Evolutionary conservation across 2,329 filamentous ascomycete genomes (phyloP).

Genomic region (Diaporthe capsici): DNA sequence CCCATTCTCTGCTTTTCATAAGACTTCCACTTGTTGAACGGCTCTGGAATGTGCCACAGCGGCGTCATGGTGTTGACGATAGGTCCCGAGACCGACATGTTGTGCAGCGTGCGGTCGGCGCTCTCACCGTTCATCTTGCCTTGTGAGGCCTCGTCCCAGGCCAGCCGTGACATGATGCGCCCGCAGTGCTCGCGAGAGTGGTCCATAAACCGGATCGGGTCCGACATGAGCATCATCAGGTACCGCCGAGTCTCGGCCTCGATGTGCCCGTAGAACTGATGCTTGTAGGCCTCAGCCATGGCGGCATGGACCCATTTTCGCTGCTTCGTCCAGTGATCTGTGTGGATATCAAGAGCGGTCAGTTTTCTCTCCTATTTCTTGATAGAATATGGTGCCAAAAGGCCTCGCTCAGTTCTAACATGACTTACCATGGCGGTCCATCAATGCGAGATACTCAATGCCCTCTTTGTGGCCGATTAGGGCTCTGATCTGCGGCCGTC

Average conservation of each 20-base stretch:
- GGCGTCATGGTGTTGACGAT: constrained; percentile 65
- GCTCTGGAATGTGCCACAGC: constrained; percentile 60
- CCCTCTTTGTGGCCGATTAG: constrained; percentile 64
- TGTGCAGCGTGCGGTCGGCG: constrained; percentile 62
- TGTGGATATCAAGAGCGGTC: neutral
- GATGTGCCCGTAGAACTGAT: constrained; percentile 63
- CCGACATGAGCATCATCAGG: constrained; percentile 61
- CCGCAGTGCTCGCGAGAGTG: constrained; percentile 65
- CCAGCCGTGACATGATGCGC: constrained; percentile 63
- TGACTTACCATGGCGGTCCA: constrained; percentile 63
- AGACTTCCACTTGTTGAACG: constrained; percentile 63
- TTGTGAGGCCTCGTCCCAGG: constrained; percentile 64
- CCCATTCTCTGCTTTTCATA: constrained; percentile 60
- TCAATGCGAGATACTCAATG: constrained; percentile 63
- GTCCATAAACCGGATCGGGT: constrained; percentile 60
- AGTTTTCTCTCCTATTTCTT: neutral
- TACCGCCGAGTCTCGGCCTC: constrained; percentile 62
- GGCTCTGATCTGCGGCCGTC: constrained; percentile 64
- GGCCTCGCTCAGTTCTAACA: no score
- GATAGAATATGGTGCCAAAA: neutral
- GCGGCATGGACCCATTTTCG: constrained; percentile 67
- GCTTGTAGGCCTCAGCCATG: constrained; percentile 54
- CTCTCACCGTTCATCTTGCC: constrained; percentile 61
- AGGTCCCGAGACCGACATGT: constrained; percentile 66
- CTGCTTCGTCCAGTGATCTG: constrained; percentile 63